Evolutionary conservation across 108 stramenopile genomes (phyloP).

Genomic region (Nannochloropsis salina): DNA sequence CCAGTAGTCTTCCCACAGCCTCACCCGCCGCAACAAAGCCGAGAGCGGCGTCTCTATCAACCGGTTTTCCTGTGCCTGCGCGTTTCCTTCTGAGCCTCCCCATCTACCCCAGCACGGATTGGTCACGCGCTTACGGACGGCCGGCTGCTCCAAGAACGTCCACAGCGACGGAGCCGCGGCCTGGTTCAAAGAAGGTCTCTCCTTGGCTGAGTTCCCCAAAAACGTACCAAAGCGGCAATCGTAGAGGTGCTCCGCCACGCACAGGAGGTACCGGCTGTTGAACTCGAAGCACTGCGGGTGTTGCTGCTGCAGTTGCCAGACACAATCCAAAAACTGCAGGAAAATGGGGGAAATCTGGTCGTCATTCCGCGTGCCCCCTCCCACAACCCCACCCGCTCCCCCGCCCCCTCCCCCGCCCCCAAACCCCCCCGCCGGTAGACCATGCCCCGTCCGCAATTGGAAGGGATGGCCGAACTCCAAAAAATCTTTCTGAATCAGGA

Average conservation of each 20-base stretch:
- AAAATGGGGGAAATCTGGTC: slow-evolving; percentile 91
- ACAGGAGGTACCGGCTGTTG: slow-evolving; percentile 51
- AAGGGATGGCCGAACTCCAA: slow-evolving; percentile 95
- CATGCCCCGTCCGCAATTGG: slow-evolving; percentile 80
- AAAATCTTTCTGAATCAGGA: slow-evolving; percentile 94
- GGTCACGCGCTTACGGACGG: not conserved
- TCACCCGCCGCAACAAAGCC: slow-evolving; percentile 32
- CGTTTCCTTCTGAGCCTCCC: not conserved
- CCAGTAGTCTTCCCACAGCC: slow-evolving; percentile 45
- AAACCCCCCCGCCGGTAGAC: slow-evolving; percentile 69
- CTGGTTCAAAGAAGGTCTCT: slow-evolving; percentile 1
- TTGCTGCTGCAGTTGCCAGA: slow-evolving; percentile 80
- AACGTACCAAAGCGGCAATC: slow-evolving; percentile 59
- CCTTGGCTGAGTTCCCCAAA: slow-evolving; percentile 55
- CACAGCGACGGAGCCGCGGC: slow-evolving; percentile 28
- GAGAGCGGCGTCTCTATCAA: slow-evolving; percentile 30
- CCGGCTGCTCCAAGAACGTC: slow-evolving; percentile 34
- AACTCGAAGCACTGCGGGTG: slow-evolving; percentile 62
- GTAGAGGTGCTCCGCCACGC: slow-evolving; percentile 53
- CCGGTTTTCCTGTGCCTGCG: not conserved
- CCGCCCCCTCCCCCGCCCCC: slow-evolving; percentile 60
- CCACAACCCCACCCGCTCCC: slow-evolving; percentile 61
- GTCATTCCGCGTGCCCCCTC: slow-evolving; percentile 54
- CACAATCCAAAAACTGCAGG: slow-evolving; percentile 93
- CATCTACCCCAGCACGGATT: not conserved